These are phyloP conservation scores for Monosporozyma solicola DNA, from an alignment of 805 yeast genomes.

Conservation along the genomic window DNA sequence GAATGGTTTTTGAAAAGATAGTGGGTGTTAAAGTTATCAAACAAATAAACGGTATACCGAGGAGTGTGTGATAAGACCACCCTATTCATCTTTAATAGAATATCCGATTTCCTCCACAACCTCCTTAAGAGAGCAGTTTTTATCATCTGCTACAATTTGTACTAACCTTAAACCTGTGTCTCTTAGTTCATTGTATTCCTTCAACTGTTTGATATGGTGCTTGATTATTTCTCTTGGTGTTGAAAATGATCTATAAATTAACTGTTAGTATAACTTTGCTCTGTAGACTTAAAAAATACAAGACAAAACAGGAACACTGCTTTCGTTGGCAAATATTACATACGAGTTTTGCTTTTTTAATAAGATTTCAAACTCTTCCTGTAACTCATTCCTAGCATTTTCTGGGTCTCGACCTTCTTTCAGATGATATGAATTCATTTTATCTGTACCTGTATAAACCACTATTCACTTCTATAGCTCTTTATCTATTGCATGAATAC, in stretches of 20 bases:
- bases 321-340: not conserved
- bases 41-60: not conserved
- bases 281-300: not conserved
- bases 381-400: not conserved
- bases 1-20: not conserved
- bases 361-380: not conserved
- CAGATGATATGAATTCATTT: not conserved
- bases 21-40: too few species aligned
- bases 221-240: constrained; percentile 38
- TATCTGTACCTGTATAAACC: not conserved
- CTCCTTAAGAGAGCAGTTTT: constrained; percentile 37
- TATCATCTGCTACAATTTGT: constrained; percentile 52
- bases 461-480: not conserved
- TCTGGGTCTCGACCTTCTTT: not conserved
- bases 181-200: constrained; percentile 52
- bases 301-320: not conserved
- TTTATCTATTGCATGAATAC: not conserved
- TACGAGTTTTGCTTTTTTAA: not conserved
- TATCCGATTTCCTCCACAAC: constrained; percentile 46
- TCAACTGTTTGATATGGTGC: constrained; percentile 43
- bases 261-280: not conserved
- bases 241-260: not conserved
- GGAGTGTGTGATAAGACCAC: not conserved
- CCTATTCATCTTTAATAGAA: constrained; percentile 15
- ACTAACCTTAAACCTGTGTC: constrained; percentile 52